These are phyloP conservation scores for Fusarium compactum DNA, from an alignment of 2,329 filamentous ascomycete species.

Conservation along the genomic window DNA sequence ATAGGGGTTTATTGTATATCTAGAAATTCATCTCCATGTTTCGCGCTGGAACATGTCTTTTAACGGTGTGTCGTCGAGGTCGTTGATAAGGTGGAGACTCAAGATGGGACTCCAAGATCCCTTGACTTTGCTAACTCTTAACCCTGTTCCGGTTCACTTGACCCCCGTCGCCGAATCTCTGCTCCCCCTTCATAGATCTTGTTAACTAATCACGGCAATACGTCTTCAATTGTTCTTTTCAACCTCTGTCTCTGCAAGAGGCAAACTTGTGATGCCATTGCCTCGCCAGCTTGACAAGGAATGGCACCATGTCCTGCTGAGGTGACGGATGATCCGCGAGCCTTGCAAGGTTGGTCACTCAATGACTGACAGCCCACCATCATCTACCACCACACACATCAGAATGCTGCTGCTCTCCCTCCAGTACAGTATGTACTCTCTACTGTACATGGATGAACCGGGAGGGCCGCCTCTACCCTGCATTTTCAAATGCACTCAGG, in stretches of 20 bases:
- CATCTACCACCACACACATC: conserved; percentile 18
- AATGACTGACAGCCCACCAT: conserved; percentile 32
- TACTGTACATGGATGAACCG: conserved; percentile 7
- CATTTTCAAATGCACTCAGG: conserved; percentile 20
- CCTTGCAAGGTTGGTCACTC: conserved; percentile 4
- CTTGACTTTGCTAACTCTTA: conserved; percentile 21
- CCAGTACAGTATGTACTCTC: not conserved
- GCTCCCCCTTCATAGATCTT: not conserved
- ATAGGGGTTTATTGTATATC: not conserved
- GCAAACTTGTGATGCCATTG: not conserved
- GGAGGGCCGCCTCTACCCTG: conserved; percentile 27
- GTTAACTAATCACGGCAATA: not conserved
- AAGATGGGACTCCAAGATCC: conserved; percentile 28
- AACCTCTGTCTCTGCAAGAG: not conserved
- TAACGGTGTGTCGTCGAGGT: conserved; percentile 40
- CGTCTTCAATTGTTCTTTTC: conserved; percentile 11
- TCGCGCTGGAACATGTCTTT: conserved; percentile 29
- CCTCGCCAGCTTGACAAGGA: conserved; percentile 4
- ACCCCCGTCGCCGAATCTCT: conserved; percentile 12
- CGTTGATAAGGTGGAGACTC: conserved; percentile 31
- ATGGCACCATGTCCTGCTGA: conserved; percentile 24
- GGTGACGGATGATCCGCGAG: conserved; percentile 28
- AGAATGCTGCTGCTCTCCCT: conserved; percentile 5
- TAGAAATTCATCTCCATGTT: conserved; percentile 18
- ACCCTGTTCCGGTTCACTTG: conserved; percentile 11